These are phyloP conservation scores for Epipyxis sp. DNA, from an alignment of 108 stramenopile species.

Conservation along the genomic window DNA sequence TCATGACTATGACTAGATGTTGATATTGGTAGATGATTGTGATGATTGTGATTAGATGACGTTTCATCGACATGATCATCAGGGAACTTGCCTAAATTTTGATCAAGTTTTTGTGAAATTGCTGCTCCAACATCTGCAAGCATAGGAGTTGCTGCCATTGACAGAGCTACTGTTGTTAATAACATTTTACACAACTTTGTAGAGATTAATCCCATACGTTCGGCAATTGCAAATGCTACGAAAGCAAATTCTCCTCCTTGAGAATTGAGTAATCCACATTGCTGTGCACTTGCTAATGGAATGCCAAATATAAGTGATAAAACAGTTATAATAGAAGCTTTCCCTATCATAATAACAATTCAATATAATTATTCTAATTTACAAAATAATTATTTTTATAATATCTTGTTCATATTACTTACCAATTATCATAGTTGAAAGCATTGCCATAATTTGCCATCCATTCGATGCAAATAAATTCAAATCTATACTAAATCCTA, in stretches of 20 bases:
- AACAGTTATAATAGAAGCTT: conserved; percentile 69
- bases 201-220: conserved; percentile 74
- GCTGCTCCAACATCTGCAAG: conserved; percentile 60
- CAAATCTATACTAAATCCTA: conserved; percentile 90
- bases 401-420: no score
- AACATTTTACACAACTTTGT: conserved; percentile 74
- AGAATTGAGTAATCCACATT: conserved; percentile 79
- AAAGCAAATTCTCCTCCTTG: conserved; percentile 98
- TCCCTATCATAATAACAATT: conserved; percentile 73
- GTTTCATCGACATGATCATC: conserved; percentile 81
- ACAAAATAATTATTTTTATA: no score
- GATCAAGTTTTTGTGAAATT: background rate
- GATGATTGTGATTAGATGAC: no score
- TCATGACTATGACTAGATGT: conserved; percentile 49
- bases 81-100: conserved; percentile 52
- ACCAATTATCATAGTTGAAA: no score
- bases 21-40: no score
- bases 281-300: conserved; percentile 68
- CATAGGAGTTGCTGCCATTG: conserved; percentile 85
- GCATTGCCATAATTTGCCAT: conserved; percentile 65
- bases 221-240: conserved; percentile 86
- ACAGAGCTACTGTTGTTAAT: conserved; percentile 85
- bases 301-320: conserved; percentile 75
- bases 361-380: no score
- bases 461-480: conserved; percentile 66